Conservation (phyloP, 176 grass and related monocot genomes). For the Chloris gayana region DNA sequence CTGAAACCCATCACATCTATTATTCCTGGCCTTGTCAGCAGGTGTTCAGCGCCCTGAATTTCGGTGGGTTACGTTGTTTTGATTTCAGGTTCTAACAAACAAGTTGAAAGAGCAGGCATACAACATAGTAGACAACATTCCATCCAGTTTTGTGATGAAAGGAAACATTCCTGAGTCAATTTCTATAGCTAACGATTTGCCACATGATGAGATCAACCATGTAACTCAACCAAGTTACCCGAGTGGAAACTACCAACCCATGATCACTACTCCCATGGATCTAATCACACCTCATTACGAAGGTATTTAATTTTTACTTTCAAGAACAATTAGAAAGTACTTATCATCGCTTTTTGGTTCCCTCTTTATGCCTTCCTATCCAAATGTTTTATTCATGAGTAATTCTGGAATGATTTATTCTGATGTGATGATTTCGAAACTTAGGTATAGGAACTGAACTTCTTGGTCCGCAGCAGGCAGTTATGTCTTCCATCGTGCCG, state of each 20-base stretch:
- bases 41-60: neutral
- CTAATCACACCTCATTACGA: neutral
- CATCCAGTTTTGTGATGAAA: constrained; percentile 34
- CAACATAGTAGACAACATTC: neutral
- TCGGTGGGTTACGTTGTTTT: neutral
- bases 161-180: neutral
- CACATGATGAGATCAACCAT: neutral
- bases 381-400: neutral
- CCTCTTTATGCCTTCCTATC: neutral
- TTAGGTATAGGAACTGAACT: neutral
- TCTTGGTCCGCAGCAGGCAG: neutral
- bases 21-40: neutral
- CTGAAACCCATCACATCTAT: too few species aligned
- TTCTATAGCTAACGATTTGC: neutral
- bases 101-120: neutral
- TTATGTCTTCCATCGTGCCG: neutral
- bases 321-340: neutral
- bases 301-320: neutral
- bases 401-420: neutral
- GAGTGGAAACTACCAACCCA: too few species aligned
- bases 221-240: neutral
- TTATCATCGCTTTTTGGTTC: neutral
- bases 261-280: neutral
- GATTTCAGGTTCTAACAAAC: neutral
- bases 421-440: neutral